phyloP scores from a whole-genome alignment of 805 yeast genomes.

The Wickerhamiella dianesei region DNA sequence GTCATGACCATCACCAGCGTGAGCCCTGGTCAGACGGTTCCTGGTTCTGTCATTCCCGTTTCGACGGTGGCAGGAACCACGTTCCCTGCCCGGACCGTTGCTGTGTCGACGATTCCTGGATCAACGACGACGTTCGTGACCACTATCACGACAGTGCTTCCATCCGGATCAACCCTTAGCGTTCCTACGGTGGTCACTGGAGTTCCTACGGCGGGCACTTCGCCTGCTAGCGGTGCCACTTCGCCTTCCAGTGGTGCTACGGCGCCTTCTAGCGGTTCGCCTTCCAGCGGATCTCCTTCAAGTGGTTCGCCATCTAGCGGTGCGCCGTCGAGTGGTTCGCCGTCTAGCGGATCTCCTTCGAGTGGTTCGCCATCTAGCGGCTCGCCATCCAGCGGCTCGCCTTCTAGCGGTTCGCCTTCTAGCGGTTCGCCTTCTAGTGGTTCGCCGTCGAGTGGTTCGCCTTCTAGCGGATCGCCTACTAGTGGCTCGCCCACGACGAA shows the following conservation, averaged over 20 bases:
- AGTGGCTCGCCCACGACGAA: not conserved
- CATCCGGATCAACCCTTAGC: not conserved
- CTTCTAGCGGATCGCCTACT: not conserved
- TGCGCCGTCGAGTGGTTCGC: too few species aligned
- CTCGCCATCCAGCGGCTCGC: too few species aligned
- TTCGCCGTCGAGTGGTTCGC: not conserved
- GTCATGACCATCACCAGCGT: slow-evolving; percentile 1
- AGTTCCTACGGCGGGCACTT: too few species aligned
- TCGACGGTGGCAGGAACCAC: slow-evolving; percentile 4
- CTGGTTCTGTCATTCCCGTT: slow-evolving; percentile 8
- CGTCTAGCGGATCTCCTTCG: not conserved
- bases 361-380: too few species aligned
- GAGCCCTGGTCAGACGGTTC: slow-evolving; percentile 3
- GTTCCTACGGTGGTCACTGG: not conserved
- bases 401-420: too few species aligned
- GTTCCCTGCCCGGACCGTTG: slow-evolving; percentile 7
- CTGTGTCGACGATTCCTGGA: slow-evolving; percentile 16
- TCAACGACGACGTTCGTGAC: slow-evolving; percentile 6
- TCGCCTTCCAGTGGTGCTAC: not conserved
- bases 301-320: not conserved
- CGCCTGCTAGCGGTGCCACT: too few species aligned
- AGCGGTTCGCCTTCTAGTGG: not conserved
- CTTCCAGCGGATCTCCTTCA: not conserved
- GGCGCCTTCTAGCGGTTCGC: not conserved
- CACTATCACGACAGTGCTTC: slow-evolving; percentile 3